Percentiles rank a stretch among this genome's conserved stretches.
Conservation (phyloP, 2,329 filamentous ascomycete species). For the Intubia oerlemansii region DNA sequence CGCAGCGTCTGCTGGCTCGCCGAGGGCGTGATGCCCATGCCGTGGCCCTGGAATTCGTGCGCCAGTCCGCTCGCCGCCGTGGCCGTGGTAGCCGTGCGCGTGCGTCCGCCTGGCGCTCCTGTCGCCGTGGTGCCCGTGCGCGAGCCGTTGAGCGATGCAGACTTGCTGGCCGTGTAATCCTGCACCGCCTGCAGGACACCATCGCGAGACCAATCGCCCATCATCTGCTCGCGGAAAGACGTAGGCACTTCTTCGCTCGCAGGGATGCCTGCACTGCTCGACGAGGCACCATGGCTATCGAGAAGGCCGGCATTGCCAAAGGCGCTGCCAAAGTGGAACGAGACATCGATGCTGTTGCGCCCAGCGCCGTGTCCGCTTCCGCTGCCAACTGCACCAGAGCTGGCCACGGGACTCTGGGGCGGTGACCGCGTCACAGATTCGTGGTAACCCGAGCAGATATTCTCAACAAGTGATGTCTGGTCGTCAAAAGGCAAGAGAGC, state of each 20-base stretch:
- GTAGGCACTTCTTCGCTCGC: slow-evolving; percentile 37
- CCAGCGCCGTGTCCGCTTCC: slow-evolving; percentile 18
- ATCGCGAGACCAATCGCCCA: slow-evolving; percentile 63
- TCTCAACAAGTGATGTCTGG: slow-evolving; percentile 47
- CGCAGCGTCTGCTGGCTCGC: slow-evolving; percentile 28
- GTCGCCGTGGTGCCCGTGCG: slow-evolving; percentile 38
- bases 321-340: slow-evolving; percentile 2
- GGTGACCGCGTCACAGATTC: slow-evolving; percentile 31
- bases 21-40: slow-evolving; percentile 17
- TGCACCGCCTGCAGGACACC: slow-evolving; percentile 40
- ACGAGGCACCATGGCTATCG: too few relatives aligned
- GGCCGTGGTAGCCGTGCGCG: too few relatives aligned
- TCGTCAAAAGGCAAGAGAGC: slow-evolving; percentile 57
- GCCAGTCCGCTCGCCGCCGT: slow-evolving; percentile 4
- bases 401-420: slow-evolving; percentile 45
- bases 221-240: slow-evolving; percentile 52
- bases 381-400: too few relatives aligned
- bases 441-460: slow-evolving; percentile 52
- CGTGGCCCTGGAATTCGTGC: slow-evolving; percentile 10
- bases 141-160: slow-evolving; percentile 57
- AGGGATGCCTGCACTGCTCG: slow-evolving; percentile 13
- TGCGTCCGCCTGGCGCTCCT: slow-evolving; percentile 10
- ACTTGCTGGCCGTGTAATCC: slow-evolving; percentile 41
- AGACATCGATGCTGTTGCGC: not conserved
- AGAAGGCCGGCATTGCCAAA: not conserved